These are phyloP conservation scores for Macrophomina pseudophaseolina DNA, from an alignment of 2,329 filamentous ascomycete species.

Conservation along the genomic window DNA sequence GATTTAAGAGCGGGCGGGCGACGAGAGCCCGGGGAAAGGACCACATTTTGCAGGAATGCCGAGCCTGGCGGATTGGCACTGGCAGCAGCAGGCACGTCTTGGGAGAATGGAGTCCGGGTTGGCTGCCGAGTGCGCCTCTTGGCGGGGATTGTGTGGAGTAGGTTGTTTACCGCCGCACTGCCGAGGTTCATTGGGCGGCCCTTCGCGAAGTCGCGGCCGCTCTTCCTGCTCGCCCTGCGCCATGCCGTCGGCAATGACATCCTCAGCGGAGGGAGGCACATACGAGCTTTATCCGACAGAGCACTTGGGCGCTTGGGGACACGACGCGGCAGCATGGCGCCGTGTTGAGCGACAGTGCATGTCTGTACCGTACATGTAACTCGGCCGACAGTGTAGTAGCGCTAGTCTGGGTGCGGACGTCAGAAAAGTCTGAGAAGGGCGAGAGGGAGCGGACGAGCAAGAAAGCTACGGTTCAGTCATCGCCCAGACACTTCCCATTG, in stretches of 20 bases:
- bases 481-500: too few species aligned
- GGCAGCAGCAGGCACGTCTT: not conserved
- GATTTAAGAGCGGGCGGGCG: not conserved
- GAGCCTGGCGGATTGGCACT: not conserved
- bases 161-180: not conserved
- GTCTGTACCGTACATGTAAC: not conserved
- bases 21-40: not conserved
- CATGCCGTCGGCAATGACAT: not conserved
- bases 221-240: not conserved
- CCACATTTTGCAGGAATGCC: not conserved
- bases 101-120: not conserved
- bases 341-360: not conserved
- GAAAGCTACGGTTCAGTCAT: not conserved
- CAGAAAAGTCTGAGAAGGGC: not conserved
- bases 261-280: not conserved
- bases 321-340: not conserved
- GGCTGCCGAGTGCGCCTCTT: conserved; percentile 17
- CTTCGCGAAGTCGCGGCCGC: not conserved
- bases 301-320: not conserved
- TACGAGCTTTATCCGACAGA: not conserved
- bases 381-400: not conserved
- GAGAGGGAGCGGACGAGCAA: not conserved
- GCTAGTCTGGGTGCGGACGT: not conserved
- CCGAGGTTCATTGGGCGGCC: conserved; percentile 1
- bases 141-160: conserved; percentile 20